Evolutionary conservation across 2,329 filamentous ascomycete genomes (phyloP).

Genomic region (Cercospora sp.): DNA sequence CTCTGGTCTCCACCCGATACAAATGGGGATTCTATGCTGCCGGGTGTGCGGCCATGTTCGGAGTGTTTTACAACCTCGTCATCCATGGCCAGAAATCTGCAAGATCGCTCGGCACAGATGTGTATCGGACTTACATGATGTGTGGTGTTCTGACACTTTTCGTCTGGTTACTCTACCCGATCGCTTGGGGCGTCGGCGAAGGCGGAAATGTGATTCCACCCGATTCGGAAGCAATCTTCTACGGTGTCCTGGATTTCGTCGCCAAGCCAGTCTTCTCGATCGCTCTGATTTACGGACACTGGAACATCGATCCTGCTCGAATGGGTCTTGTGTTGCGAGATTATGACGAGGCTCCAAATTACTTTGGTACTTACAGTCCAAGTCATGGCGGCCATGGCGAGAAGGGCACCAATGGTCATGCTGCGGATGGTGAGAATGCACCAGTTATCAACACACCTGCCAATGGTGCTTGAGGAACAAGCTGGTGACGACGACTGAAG

Average conservation of each 20-base stretch:
- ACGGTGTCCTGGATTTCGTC: conserved; percentile 63
- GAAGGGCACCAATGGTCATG: conserved; percentile 12
- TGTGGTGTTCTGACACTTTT: conserved; percentile 56
- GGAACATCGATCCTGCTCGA: conserved; percentile 56
- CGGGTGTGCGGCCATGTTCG: conserved; percentile 49
- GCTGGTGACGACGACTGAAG: neutral
- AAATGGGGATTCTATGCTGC: conserved; percentile 54
- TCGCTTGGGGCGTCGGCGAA: conserved; percentile 61
- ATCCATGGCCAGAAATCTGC: conserved; percentile 57
- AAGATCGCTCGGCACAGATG: conserved; percentile 50
- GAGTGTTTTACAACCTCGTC: conserved; percentile 50
- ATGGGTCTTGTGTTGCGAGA: conserved; percentile 53
- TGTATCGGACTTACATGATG: conserved; percentile 52
- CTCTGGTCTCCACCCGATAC: conserved; percentile 59
- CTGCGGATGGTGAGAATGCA: conserved; percentile 3
- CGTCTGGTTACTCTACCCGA: conserved; percentile 62
- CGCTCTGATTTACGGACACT: conserved; percentile 59
- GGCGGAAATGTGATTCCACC: conserved; percentile 63
- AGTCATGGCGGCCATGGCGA: conserved; percentile 1
- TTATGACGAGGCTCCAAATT: conserved; percentile 21
- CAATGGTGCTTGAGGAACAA: neutral
- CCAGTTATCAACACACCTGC: neutral
- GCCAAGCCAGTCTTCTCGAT: conserved; percentile 62
- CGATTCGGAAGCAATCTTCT: conserved; percentile 65
- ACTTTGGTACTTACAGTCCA: conserved; percentile 1